phyloP scores from a whole-genome alignment of 805 yeast genomes.

The Metschnikowia matae region DNA sequence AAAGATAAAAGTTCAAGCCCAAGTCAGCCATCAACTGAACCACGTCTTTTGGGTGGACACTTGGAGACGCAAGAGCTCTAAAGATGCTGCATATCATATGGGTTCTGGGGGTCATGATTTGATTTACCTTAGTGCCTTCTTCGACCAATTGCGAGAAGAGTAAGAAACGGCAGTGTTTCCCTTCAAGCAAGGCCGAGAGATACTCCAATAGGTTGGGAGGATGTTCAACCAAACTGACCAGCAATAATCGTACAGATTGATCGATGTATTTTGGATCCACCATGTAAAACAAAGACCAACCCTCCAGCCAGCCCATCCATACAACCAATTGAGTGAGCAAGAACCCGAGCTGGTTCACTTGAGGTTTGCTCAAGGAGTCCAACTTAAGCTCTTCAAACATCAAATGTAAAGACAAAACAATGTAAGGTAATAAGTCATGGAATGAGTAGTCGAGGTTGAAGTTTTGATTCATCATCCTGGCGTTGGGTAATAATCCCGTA shows the following conservation, averaged over 20 bases:
- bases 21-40: conserved; percentile 59
- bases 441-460: conserved; percentile 37
- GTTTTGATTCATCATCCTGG: conserved; percentile 24
- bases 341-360: conserved; percentile 42
- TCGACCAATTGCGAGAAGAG: conserved; percentile 66
- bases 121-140: conserved; percentile 57
- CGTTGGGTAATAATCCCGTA: conserved; percentile 29
- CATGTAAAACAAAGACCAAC: conserved; percentile 59
- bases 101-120: conserved; percentile 61
- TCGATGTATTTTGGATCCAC: conserved; percentile 33
- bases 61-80: conserved; percentile 56
- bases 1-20: conserved; percentile 44
- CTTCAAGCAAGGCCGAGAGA: conserved; percentile 46
- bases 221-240: conserved; percentile 42
- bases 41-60: conserved; percentile 49
- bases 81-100: conserved; percentile 54
- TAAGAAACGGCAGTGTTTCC: conserved; percentile 48
- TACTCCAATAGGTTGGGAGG: conserved; percentile 64
- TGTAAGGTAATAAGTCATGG: conserved; percentile 55
- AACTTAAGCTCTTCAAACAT: conserved; percentile 71
- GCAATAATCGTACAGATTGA: conserved; percentile 35
- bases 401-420: conserved; percentile 67
- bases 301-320: conserved; percentile 72
- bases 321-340: conserved; percentile 58
- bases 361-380: conserved; percentile 41